A percentile compares a stretch with the other conserved stretches of the same genome.
These are phyloP conservation scores for Eucalyptus albens DNA, from an alignment of 345 rosid genomes.

Conservation along the genomic window DNA sequence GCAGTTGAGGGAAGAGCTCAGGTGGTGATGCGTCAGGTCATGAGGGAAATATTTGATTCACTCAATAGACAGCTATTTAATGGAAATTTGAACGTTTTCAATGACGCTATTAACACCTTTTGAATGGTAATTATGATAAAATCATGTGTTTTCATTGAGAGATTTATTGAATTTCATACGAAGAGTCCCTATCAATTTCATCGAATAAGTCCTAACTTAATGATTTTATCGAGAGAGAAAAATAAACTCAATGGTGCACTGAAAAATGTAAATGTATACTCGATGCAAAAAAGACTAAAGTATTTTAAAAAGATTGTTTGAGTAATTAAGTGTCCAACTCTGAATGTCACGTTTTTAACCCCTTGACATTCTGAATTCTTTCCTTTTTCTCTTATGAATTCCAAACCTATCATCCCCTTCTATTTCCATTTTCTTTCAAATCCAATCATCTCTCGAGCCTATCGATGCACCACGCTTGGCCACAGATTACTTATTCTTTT, in stretches of 20 bases:
- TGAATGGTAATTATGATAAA: not conserved
- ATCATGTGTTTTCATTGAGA: not conserved
- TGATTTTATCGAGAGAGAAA: not conserved
- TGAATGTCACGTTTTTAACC: fast-evolving
- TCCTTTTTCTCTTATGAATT: not conserved
- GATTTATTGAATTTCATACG: not conserved
- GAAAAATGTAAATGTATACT: not conserved
- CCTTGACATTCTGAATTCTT: not conserved
- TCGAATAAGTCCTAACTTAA: not conserved
- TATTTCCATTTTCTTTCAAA: fast-evolving
- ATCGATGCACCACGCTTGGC: no score
- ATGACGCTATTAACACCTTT: not conserved
- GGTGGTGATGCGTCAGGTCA: not conserved
- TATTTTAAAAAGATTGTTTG: not conserved
- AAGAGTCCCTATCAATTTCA: not conserved
- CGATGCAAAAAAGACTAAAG: not conserved
- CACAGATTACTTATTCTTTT: no score
- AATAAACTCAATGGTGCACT: not conserved
- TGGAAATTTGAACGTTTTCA: not conserved
- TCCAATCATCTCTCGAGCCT: no score
- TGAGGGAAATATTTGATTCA: not conserved
- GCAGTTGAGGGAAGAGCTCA: not conserved
- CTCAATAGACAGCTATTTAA: not conserved
- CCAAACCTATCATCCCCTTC: not conserved
- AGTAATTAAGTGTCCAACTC: not conserved